These are phyloP conservation scores for Eurotiales sp. DNA, from an alignment of 2,329 filamentous ascomycete genomes.

Conservation along the genomic window DNA sequence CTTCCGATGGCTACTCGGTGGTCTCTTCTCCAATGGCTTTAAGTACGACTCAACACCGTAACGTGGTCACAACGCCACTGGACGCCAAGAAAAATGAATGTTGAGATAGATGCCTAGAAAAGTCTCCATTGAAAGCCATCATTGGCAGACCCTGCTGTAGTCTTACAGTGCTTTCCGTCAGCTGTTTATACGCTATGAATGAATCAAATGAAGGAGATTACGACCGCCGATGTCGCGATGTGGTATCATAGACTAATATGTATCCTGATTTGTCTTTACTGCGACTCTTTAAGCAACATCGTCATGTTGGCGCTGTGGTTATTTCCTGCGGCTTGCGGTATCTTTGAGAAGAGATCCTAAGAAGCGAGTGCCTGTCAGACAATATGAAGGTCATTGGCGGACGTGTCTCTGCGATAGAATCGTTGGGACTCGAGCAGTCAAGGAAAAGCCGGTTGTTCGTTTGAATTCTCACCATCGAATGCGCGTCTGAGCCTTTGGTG, in stretches of 20 bases:
- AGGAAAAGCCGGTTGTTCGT: slow-evolving; percentile 45
- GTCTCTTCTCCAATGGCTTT: slow-evolving; percentile 37
- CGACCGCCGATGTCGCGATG: slow-evolving; percentile 43
- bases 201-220: slow-evolving; percentile 41
- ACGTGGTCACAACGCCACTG: slow-evolving; percentile 51
- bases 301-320: slow-evolving; percentile 47
- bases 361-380: slow-evolving; percentile 38
- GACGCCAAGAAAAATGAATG: no score
- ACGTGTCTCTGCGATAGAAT: slow-evolving; percentile 44
- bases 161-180: slow-evolving; percentile 55
- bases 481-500: slow-evolving; percentile 57
- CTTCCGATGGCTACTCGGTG: slow-evolving; percentile 29
- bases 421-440: slow-evolving; percentile 51
- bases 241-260: slow-evolving; percentile 43
- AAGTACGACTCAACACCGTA: neutral
- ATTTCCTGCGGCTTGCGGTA: slow-evolving; percentile 53
- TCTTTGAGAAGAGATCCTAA: slow-evolving; percentile 56
- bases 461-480: slow-evolving; percentile 32
- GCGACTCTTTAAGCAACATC: slow-evolving; percentile 21
- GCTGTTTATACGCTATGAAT: slow-evolving; percentile 52
- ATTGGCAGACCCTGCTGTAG: slow-evolving; percentile 50
- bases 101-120: neutral
- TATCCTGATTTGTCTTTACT: slow-evolving; percentile 51
- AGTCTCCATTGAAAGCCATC: slow-evolving; percentile 39
- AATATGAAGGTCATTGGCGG: slow-evolving; percentile 52